Evolutionary conservation across 441 rosid genomes (phyloP).

Genomic region (Geranium incanum): DNA sequence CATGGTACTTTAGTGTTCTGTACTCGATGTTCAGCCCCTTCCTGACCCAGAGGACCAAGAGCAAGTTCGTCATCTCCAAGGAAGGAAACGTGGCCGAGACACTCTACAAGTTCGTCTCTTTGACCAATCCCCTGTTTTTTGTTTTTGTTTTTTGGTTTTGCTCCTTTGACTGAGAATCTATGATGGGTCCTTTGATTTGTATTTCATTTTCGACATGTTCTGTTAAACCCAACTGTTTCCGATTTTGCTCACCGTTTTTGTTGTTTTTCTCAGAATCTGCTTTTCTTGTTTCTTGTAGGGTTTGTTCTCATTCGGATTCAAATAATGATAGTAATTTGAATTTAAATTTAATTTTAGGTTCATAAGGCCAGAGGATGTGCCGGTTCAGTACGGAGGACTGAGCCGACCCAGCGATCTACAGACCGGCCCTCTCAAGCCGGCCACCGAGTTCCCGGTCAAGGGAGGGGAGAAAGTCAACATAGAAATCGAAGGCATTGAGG

Average conservation of each 20-base stretch:
- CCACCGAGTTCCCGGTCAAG: conserved; percentile 80
- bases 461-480: conserved; percentile 98
- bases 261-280: not conserved
- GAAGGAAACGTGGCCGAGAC: conserved; percentile 86
- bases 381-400: conserved; percentile 87
- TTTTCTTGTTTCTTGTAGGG: not conserved
- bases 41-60: conserved; percentile 89
- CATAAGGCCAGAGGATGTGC: conserved; percentile 79
- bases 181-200: not conserved
- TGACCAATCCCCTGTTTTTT: not conserved
- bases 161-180: not conserved
- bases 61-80: conserved; percentile 84
- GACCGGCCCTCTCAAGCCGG: conserved; percentile 66
- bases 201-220: not conserved
- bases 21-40: conserved; percentile 87
- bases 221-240: not conserved
- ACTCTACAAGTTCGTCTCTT: conserved; percentile 62
- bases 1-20: conserved; percentile 84
- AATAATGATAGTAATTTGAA: too few species aligned
- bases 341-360: conserved; percentile 34
- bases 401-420: conserved; percentile 54
- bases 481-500: conserved; percentile 95
- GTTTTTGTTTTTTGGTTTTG: not conserved
- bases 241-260: not conserved
- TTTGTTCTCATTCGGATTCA: too few species aligned